Evolutionary conservation across 345 rosid genomes (phyloP).

Genomic region (Dovyalis caffra): DNA sequence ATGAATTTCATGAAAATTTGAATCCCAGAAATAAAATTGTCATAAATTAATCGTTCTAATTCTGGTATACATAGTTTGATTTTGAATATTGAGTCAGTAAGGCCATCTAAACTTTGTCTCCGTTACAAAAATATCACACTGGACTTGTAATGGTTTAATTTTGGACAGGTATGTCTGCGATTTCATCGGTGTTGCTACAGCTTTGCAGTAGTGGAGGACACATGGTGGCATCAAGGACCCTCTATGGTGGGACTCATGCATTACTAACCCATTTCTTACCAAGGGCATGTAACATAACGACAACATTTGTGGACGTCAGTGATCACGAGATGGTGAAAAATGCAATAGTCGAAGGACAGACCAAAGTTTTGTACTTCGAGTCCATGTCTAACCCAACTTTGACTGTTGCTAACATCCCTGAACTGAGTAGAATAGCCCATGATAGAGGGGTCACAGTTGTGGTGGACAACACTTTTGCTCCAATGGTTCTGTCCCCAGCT

Average conservation of each 20-base stretch:
- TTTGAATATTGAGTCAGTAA: too few relatives aligned
- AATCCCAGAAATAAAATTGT: too few relatives aligned
- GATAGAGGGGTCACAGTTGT: constrained; percentile 74
- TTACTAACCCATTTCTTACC: constrained; percentile 79
- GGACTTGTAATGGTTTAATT: not conserved
- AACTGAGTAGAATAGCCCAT: constrained; percentile 73
- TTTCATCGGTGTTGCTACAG: constrained; percentile 83
- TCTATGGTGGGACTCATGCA: constrained; percentile 97
- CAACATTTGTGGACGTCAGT: constrained; percentile 73
- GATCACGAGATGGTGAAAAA: constrained; percentile 53
- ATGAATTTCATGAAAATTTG: too few relatives aligned
- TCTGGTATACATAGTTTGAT: too few relatives aligned
- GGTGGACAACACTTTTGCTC: constrained; percentile 91
- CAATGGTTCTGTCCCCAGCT: constrained; percentile 91
- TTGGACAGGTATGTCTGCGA: constrained; percentile 85
- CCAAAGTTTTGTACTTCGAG: constrained; percentile 83
- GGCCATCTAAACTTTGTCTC: too few relatives aligned
- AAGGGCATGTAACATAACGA: constrained; percentile 76
- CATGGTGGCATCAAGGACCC: constrained; percentile 74
- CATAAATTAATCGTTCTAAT: too few relatives aligned
- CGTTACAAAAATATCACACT: too few relatives aligned
- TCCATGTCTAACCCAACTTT: constrained; percentile 85
- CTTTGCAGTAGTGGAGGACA: constrained; percentile 96
- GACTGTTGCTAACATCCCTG: constrained; percentile 72
- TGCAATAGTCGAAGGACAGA: constrained; percentile 62